These are phyloP conservation scores for Phytophthora constricta DNA, from an alignment of 352 stramenopile genomes.

Conservation along the genomic window DNA sequence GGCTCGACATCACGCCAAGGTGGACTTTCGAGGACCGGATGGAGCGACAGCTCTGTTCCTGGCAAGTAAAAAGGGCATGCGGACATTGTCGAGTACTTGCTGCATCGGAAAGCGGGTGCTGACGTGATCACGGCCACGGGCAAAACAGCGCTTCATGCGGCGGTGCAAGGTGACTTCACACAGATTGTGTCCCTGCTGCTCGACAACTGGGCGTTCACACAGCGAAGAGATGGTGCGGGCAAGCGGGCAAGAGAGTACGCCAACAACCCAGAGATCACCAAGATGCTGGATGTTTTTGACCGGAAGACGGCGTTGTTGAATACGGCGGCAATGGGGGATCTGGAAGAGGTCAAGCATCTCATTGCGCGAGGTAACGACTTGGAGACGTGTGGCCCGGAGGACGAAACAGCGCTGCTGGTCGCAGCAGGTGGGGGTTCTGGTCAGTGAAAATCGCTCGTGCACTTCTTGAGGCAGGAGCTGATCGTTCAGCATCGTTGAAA, in stretches of 20 bases:
- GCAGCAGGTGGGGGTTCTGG: constrained; percentile 14
- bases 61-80: constrained; percentile 18
- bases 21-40: constrained; percentile 27
- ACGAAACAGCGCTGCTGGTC: constrained; percentile 27
- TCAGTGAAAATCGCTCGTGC: constrained; percentile 19
- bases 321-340: constrained; percentile 10
- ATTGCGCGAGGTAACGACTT: constrained; percentile 12
- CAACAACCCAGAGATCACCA: constrained; percentile 17
- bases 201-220: constrained; percentile 24
- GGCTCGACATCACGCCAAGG: constrained; percentile 41
- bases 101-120: constrained; percentile 17
- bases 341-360: constrained; percentile 24
- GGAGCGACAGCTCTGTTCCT: constrained; percentile 29
- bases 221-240: constrained; percentile 19
- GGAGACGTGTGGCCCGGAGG: constrained; percentile 22
- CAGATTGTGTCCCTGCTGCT: constrained; percentile 26
- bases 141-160: constrained; percentile 25
- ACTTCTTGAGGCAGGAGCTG: constrained; percentile 18
- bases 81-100: constrained; percentile 22
- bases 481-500: constrained; percentile 19
- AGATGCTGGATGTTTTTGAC: constrained; percentile 24
- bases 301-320: constrained; percentile 25
- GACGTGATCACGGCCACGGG: constrained; percentile 24
- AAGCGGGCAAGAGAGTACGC: constrained; percentile 27
- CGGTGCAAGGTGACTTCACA: constrained; percentile 22